These are phyloP conservation scores for Fusarium sp. DNA, from an alignment of 2,329 filamentous ascomycete species.

Conservation along the genomic window DNA sequence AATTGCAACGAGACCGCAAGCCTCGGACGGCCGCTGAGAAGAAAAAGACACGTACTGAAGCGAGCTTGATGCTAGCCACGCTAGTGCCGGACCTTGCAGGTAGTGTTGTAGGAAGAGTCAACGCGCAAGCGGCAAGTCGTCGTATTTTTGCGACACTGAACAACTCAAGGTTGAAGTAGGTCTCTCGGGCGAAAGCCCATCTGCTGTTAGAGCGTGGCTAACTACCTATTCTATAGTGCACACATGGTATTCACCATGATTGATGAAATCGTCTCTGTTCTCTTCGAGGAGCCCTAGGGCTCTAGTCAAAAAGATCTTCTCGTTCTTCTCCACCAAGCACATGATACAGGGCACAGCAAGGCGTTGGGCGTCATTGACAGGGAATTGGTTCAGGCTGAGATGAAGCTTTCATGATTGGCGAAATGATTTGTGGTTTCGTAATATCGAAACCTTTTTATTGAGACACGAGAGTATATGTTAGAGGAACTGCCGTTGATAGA, in stretches of 20 bases:
- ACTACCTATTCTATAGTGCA: conserved; percentile 58
- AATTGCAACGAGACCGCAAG: conserved; percentile 60
- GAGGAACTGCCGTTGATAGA: conserved; percentile 6
- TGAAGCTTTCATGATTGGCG: conserved; percentile 15
- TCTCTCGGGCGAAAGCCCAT: conserved; percentile 39
- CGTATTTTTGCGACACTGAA: conserved; percentile 92
- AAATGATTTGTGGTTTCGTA: conserved; percentile 25
- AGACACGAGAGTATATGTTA: conserved; percentile 7
- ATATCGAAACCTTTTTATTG: conserved; percentile 3
- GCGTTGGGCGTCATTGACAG: conserved; percentile 40
- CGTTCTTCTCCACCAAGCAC: conserved; percentile 23
- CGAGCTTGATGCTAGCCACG: conserved; percentile 87
- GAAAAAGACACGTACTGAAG: conserved; percentile 83
- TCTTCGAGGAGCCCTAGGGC: conserved; percentile 63
- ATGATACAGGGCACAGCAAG: conserved; percentile 36
- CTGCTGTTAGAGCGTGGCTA: conserved; percentile 6
- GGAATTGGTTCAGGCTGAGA: conserved; percentile 32
- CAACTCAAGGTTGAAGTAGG: conserved; percentile 88
- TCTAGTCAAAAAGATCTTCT: conserved; percentile 10
- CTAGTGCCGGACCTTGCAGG: conserved; percentile 90
- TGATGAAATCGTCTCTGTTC: conserved; percentile 74
- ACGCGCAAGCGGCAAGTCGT: conserved; percentile 89
- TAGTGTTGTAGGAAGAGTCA: conserved; percentile 90
- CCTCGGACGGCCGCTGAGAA: conserved; percentile 78
- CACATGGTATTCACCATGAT: conserved; percentile 77